A percentile compares a stretch with the other conserved stretches of the same genome.
phyloP scores from a whole-genome alignment of 164 flowering plant genomes.

The Malania oleifera region DNA sequence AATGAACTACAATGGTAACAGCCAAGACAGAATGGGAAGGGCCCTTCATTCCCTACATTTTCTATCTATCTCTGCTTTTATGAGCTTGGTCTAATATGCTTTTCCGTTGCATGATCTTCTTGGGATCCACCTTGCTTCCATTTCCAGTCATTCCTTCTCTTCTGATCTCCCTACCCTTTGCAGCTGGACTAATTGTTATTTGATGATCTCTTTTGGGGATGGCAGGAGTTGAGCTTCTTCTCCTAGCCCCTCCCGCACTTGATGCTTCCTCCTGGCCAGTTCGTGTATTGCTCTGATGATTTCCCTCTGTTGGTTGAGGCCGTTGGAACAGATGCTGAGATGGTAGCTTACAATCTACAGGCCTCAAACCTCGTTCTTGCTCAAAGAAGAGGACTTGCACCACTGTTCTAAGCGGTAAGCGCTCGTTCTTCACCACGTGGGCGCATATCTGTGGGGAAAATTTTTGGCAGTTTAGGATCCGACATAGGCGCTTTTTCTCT shows the following conservation, averaged over 20 bases:
- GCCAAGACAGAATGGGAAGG: background rate
- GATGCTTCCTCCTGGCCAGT: conserved; percentile 15
- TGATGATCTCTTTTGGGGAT: background rate
- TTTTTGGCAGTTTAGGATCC: conserved; percentile 67
- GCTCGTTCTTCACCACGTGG: conserved; percentile 75
- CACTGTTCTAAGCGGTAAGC: conserved; percentile 80
- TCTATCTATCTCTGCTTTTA: conserved; percentile 24
- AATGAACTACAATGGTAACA: background rate
- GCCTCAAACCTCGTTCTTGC: conserved; percentile 46
- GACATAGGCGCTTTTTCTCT: conserved; percentile 72
- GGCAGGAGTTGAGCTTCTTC: conserved; percentile 8
- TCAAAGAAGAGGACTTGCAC: conserved; percentile 85
- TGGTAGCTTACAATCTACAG: conserved; percentile 12
- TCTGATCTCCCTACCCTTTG: conserved; percentile 18
- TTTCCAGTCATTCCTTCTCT: conserved; percentile 21
- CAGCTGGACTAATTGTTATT: background rate
- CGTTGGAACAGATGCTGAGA: conserved; percentile 8
- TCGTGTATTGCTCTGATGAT: conserved; percentile 11
- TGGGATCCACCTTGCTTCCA: conserved; percentile 12
- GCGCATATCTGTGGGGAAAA: conserved; percentile 61
- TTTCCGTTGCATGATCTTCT: conserved; percentile 18
- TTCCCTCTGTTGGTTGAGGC: background rate
- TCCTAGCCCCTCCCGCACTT: conserved; percentile 2
- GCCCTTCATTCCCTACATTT: background rate
- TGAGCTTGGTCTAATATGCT: conserved; percentile 20